Base-by-base conservation (phyloP, 202 grass and related monocot species). In the Zoysia matrella region DNA sequence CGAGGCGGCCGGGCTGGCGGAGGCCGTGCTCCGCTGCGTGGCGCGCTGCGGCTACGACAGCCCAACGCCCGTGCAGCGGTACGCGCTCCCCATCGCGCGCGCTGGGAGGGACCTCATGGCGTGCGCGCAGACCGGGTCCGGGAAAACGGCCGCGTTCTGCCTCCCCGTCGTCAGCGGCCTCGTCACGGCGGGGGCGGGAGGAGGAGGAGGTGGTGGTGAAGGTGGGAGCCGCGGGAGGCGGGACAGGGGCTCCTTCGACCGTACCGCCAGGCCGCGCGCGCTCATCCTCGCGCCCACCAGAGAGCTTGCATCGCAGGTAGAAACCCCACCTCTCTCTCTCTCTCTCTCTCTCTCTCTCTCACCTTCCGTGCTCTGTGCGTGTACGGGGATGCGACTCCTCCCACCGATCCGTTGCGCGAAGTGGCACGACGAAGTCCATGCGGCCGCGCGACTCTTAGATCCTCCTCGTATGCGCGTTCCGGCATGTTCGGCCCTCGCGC, bases 81-180 rank as follows among this genome's bases (percentile, higher is more conserved):
- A 97, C 85, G 87, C 90, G 8, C 89, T 97, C 4, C 95, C 95
- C 46, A 85, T 97, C 36, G 77, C 76, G n/a, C n/a, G 86, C 40
- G 69, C 72, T 0, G 84, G 90, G 11, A 47, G 90, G 40, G 92
- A 93, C 72, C 84, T 94, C 46, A 92, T 94, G 95, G 90, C 90
- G 14, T 97, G 92, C 81, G 92, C 92, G 71, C 94, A 97, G 77
- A 94, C 94, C 0, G 92, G 94, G 3, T 97, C 90, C 11, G 94
- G 92, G 40, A 97, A 94, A 86, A 97, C 92, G 4, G 94, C 94
- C 46, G 90, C 92, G 4, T 97, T 94, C 86, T 93, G 88, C 84
- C 82, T 97, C 61, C 95, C 92, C 6, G 77, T 94, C 71, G 66
- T 97, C 1, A 87, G 84, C 67, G 75, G 82, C 5, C 72, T 97